These are phyloP conservation scores for Punctularia strigosozonata DNA, from an alignment of 768 basidiomycete genomes.

Conservation along the genomic window DNA sequence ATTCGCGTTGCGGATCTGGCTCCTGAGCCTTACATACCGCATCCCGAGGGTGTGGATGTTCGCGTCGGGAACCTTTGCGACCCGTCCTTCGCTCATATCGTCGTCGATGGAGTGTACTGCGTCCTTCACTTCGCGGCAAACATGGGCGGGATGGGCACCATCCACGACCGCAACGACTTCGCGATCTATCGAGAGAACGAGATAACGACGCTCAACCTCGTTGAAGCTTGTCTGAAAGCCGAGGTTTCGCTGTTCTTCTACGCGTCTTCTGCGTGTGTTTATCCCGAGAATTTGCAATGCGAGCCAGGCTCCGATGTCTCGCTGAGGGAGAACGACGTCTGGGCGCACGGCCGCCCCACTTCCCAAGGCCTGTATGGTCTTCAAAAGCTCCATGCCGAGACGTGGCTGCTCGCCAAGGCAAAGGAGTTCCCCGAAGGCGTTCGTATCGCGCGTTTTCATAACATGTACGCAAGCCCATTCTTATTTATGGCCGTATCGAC, in stretches of 20 bases:
- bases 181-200: slow-evolving; percentile 38
- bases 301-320: slow-evolving; percentile 26
- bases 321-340: slow-evolving; percentile 35
- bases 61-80: slow-evolving; percentile 37
- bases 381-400: slow-evolving; percentile 42
- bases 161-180: slow-evolving; percentile 38
- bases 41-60: slow-evolving; percentile 20
- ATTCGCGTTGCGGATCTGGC: slow-evolving; percentile 35
- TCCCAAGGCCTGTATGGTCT: slow-evolving; percentile 50
- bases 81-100: slow-evolving; percentile 22
- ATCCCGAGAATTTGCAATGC: slow-evolving; percentile 35
- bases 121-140: slow-evolving; percentile 49
- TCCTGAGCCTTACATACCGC: slow-evolving; percentile 10
- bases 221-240: slow-evolving; percentile 25
- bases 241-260: slow-evolving; percentile 35
- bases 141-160: slow-evolving; percentile 58
- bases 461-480: no score
- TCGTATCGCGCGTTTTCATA: slow-evolving; percentile 45
- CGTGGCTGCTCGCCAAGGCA: slow-evolving; percentile 24
- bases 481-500: no score
- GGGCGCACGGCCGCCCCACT: slow-evolving; percentile 21
- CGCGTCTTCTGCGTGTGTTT: slow-evolving; percentile 50
- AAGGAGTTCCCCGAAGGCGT: slow-evolving; percentile 23
- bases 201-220: slow-evolving; percentile 34
- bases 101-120: slow-evolving; percentile 26